phyloP scores from a whole-genome alignment of 441 rosid genomes.

The Populus trichocarpa region DNA sequence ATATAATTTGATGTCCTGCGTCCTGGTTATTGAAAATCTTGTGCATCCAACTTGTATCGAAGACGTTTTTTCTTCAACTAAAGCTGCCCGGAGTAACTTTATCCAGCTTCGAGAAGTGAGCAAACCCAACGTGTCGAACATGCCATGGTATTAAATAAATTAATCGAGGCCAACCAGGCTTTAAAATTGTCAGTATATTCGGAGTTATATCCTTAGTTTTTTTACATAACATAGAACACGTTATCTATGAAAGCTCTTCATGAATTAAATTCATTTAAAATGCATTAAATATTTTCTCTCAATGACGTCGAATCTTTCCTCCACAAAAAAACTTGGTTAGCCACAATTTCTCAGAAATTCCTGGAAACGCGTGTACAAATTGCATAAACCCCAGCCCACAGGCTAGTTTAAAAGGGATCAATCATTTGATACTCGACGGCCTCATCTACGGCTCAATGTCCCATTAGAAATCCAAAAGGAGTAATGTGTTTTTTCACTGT shows the following conservation, averaged over 20 bases:
- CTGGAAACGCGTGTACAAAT: background rate
- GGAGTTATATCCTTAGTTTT: no score
- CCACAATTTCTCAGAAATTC: background rate
- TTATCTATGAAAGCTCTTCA: no score
- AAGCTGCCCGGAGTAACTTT: background rate
- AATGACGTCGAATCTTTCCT: background rate
- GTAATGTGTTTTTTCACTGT: constrained; percentile 5
- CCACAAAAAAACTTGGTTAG: background rate
- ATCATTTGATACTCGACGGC: constrained; percentile 14
- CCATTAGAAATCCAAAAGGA: background rate
- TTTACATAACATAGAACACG: no score
- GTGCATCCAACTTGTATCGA: background rate
- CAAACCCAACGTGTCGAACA: background rate
- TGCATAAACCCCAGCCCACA: background rate
- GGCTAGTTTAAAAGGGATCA: background rate
- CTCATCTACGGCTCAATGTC: background rate
- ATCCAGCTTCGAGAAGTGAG: background rate
- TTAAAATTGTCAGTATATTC: no score
- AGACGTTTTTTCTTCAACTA: background rate
- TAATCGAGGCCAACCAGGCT: background rate
- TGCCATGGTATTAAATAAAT: background rate
- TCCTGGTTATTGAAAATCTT: background rate
- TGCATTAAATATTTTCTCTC: no score
- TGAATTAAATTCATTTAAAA: no score
- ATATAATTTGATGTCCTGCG: no score